Conservation (phyloP, 2,329 filamentous ascomycete genomes). For the Rosellinia necatrix region DNA sequence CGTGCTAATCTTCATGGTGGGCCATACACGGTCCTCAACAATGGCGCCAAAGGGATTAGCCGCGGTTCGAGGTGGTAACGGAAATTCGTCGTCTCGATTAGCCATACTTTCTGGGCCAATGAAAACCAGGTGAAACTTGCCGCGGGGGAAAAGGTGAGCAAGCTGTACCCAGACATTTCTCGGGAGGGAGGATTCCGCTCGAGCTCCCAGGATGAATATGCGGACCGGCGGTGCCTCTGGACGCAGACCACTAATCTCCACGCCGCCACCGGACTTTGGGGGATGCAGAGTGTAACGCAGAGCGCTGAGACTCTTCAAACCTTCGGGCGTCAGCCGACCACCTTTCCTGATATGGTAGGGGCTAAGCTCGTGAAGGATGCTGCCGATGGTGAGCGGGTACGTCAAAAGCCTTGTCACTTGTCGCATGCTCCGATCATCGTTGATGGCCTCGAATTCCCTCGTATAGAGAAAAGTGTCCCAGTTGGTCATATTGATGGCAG, state of each 20-base stretch:
- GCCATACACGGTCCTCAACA: conserved; percentile 86
- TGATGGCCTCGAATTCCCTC: conserved; percentile 86
- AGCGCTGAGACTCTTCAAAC: conserved; percentile 90
- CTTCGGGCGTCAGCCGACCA: conserved; percentile 81
- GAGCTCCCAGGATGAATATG: conserved; percentile 90
- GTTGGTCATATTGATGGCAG: conserved; percentile 94
- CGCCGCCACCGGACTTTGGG: conserved; percentile 75
- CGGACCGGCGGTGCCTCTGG: conserved; percentile 86
- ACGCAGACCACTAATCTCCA: conserved; percentile 76
- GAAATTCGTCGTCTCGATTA: conserved; percentile 91
- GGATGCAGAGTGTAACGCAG: conserved; percentile 94
- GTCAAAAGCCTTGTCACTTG: conserved; percentile 93
- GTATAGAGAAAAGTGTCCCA: conserved; percentile 98
- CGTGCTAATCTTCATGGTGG: conserved; percentile 93
- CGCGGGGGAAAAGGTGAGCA: conserved; percentile 89
- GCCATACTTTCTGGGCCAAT: conserved; percentile 96
- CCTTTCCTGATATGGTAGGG: conserved; percentile 81
- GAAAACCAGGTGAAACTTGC: conserved; percentile 89
- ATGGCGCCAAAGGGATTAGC: conserved; percentile 92
- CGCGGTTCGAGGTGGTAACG: conserved; percentile 82
- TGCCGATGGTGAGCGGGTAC: conserved; percentile 90
- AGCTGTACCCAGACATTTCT: conserved; percentile 94
- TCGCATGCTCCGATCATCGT: conserved; percentile 86
- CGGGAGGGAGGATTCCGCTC: conserved; percentile 95
- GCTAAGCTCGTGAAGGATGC: conserved; percentile 90